Evolutionary conservation across 2,329 filamentous ascomycete genomes (phyloP), one percentile per base, ranked within the genome.

Genomic region (Pyrenophora graminea): DNA sequence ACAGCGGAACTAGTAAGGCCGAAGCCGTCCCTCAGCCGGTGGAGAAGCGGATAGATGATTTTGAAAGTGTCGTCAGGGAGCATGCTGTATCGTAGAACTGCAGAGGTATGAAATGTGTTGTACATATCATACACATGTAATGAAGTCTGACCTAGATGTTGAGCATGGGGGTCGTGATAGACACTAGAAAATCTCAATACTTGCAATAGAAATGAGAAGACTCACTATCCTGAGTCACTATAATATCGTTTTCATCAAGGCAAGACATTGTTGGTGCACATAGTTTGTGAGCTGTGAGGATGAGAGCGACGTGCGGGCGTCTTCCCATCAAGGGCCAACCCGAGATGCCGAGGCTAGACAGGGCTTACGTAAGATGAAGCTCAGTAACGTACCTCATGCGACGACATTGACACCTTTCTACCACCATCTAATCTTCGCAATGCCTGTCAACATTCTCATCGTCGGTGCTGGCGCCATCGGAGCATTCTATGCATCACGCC

Each of bases 401-500:
- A 47, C 44, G 45, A 47, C 44, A 48, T 39, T 30, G 30, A 42
- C 39, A 10, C 31, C 45, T 17, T 23, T 25, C 31, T 15, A 4
- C 13, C 45, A 48, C 19, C 23, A 15, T 4, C 2, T 1, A 2
- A 21, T 27, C 32, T 25, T 39, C 38, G 47, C 31, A 17, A 71
- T 72, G 69, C 55, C 71, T 31, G 74, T 80, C 21, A 79, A 85
- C 57, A 76, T 88, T 48, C 79, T 89, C 49, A 85, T 89, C 59
- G 82, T 89, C 51, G 86, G 87, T 66, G 86, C 86, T 18, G 87
- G 86, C 58, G 86, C 87, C 54, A 85, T 90, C 36, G 87, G 87
- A 48, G 87, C 85, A 48, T 89, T 89, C 75, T 89, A 89, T 63
- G 86, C 85, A 39, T 88, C 86, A 6, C 79, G 87, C 18, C 78